Conservation (phyloP, 2,329 filamentous ascomycete species). For the Aspergillus ustus region DNA sequence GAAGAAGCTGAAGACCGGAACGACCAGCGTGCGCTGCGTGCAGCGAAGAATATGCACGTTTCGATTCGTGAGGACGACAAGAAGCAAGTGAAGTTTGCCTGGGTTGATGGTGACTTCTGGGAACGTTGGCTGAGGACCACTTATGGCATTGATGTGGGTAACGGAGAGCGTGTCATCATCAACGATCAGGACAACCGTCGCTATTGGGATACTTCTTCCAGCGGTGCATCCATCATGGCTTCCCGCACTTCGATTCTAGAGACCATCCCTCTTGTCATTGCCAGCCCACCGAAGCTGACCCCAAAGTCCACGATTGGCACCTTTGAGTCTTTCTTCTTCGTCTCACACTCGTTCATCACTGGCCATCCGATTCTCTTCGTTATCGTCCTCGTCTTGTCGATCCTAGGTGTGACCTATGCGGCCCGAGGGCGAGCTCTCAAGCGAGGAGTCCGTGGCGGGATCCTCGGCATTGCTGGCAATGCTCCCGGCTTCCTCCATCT, state of each 20-base stretch:
- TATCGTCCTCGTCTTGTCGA: conserved; percentile 41
- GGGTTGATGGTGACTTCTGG: conserved; percentile 98
- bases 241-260: conserved; percentile 90
- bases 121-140: conserved; percentile 95
- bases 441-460: conserved; percentile 38
- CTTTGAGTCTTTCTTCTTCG: conserved; percentile 53
- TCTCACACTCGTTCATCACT: conserved; percentile 47
- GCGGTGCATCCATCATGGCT: conserved; percentile 86
- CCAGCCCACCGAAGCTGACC: conserved; percentile 52
- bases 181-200: conserved; percentile 94
- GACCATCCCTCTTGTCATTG: conserved; percentile 63
- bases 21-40: conserved; percentile 82
- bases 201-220: conserved; percentile 93
- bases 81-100: conserved; percentile 92
- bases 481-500: conserved; percentile 52
- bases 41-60: conserved; percentile 89
- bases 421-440: conserved; percentile 39
- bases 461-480: conserved; percentile 40
- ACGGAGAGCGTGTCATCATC: conserved; percentile 91
- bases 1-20: conserved; percentile 94
- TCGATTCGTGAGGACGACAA: conserved; percentile 85
- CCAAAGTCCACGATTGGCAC: conserved; percentile 55
- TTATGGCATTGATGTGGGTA: conserved; percentile 83
- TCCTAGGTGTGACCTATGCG: conserved; percentile 39
- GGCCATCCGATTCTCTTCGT: conserved; percentile 51